Conservation (phyloP, 805 yeast species). For the Saccharomyces mikatae region DNA sequence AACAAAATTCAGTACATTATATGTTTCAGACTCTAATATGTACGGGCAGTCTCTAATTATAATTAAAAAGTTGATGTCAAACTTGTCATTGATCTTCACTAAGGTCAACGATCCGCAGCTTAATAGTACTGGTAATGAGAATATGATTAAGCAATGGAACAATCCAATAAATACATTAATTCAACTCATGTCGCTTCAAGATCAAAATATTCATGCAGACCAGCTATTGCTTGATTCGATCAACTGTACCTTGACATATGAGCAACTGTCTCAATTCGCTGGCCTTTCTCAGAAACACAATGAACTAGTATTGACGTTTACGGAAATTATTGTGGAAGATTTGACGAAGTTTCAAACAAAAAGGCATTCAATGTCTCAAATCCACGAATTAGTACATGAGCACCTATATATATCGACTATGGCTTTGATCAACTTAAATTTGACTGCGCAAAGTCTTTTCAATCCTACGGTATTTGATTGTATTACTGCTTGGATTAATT, state of each 20-base stretch:
- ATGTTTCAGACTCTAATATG: constrained; percentile 11
- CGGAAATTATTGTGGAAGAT: constrained; percentile 30
- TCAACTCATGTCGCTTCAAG: constrained; percentile 6
- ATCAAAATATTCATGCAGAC: constrained; percentile 7
- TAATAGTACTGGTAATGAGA: constrained; percentile 2
- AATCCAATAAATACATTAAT: constrained; percentile 29
- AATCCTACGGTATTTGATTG: constrained; percentile 21
- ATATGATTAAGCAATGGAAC: constrained; percentile 20
- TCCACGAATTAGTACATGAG: constrained; percentile 28
- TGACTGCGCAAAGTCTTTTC: constrained; percentile 5
- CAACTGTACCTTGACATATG: constrained; percentile 16
- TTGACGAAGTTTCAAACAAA: constrained; percentile 25
- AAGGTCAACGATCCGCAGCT: constrained; percentile 17
- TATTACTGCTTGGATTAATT: constrained; percentile 26
- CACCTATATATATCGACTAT: constrained; percentile 27
- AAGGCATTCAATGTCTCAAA: constrained; percentile 20
- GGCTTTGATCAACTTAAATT: constrained; percentile 25
- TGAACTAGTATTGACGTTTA: constrained; percentile 21
- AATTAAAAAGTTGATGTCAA: constrained; percentile 31
- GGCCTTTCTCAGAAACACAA: constrained; percentile 16
- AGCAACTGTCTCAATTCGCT: constrained; percentile 19
- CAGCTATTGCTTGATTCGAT: constrained; percentile 9
- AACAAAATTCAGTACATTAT: constrained; percentile 11
- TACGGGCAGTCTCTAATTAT: constrained; percentile 12
- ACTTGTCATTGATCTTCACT: constrained; percentile 27